Evolutionary conservation across 495 filamentous ascomycete genomes (phyloP).

Genomic region (Talaromyces liani): DNA sequence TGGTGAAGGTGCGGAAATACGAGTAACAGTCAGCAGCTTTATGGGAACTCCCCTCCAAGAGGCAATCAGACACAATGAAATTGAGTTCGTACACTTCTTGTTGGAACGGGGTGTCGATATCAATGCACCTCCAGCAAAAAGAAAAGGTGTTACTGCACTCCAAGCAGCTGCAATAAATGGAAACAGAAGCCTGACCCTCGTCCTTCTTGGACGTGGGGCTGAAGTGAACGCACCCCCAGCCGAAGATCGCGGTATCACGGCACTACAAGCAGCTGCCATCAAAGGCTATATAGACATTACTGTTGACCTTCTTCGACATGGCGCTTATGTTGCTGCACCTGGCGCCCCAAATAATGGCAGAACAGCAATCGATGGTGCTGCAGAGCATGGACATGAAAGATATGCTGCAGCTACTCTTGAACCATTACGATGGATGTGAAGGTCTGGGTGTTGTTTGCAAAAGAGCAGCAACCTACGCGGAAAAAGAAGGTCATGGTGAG

Average conservation of each 20-base stretch:
- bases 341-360: slow-evolving; percentile 18
- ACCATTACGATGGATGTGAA: slow-evolving; percentile 14
- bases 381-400: slow-evolving; percentile 34
- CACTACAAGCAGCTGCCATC: slow-evolving; percentile 12
- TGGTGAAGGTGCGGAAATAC: slow-evolving; percentile 16
- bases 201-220: slow-evolving; percentile 17
- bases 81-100: slow-evolving; percentile 4
- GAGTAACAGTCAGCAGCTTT: slow-evolving; percentile 7
- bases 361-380: slow-evolving; percentile 33
- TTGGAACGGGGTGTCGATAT: slow-evolving; percentile 11
- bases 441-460: slow-evolving; percentile 11
- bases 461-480: slow-evolving; percentile 10
- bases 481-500: slow-evolving; percentile 9
- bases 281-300: slow-evolving; percentile 12
- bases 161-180: slow-evolving; percentile 20
- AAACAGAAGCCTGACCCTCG: slow-evolving; percentile 54
- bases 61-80: background rate
- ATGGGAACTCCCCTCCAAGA: slow-evolving; percentile 6
- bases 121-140: slow-evolving; percentile 17
- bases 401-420: slow-evolving; percentile 33
- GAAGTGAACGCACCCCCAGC: slow-evolving; percentile 55
- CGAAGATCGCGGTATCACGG: slow-evolving; percentile 22
- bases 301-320: slow-evolving; percentile 13
- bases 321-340: slow-evolving; percentile 22
- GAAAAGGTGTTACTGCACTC: slow-evolving; percentile 16